phyloP scores from a whole-genome alignment of 768 basidiomycete genomes.

The Suillus fuscotomentosus region DNA sequence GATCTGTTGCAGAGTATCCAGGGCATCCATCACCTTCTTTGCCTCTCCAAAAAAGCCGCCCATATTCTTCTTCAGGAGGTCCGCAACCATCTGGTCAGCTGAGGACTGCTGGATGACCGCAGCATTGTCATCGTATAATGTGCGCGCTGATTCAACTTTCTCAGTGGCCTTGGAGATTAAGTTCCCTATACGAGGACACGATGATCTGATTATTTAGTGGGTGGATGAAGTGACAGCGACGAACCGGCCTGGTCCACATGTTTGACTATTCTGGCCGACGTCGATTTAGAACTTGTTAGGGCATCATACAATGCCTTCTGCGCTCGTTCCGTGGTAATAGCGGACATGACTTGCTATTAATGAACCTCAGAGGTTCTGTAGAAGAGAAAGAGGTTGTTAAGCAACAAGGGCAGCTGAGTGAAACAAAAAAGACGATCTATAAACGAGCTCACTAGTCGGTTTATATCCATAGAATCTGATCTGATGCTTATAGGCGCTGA shows the following conservation, averaged over 20 bases:
- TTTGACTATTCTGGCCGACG: background rate
- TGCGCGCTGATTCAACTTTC: background rate
- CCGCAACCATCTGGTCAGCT: background rate
- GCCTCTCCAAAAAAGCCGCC: conserved; percentile 20
- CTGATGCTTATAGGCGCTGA: too few relatives aligned
- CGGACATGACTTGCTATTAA: background rate
- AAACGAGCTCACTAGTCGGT: too few relatives aligned
- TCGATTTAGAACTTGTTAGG: background rate
- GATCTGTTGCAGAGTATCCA: conserved; percentile 24
- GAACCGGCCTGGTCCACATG: background rate
- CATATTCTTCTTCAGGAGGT: conserved; percentile 6
- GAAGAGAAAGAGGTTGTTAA: too few relatives aligned
- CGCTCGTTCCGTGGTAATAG: background rate
- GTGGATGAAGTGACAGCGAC: background rate
- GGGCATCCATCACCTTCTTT: conserved; percentile 22
- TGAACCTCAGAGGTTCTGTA: too few relatives aligned
- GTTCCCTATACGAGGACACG: background rate
- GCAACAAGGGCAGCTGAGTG: too few relatives aligned
- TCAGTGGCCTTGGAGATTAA: background rate
- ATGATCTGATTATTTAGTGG: background rate
- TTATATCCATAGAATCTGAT: too few relatives aligned
- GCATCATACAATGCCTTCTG: background rate
- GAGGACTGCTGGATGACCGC: background rate
- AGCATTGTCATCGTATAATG: conserved; percentile 2
- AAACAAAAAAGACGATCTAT: too few relatives aligned